phyloP scores from a whole-genome alignment of 306 rosid species.

The Nissolia schottii region DNA sequence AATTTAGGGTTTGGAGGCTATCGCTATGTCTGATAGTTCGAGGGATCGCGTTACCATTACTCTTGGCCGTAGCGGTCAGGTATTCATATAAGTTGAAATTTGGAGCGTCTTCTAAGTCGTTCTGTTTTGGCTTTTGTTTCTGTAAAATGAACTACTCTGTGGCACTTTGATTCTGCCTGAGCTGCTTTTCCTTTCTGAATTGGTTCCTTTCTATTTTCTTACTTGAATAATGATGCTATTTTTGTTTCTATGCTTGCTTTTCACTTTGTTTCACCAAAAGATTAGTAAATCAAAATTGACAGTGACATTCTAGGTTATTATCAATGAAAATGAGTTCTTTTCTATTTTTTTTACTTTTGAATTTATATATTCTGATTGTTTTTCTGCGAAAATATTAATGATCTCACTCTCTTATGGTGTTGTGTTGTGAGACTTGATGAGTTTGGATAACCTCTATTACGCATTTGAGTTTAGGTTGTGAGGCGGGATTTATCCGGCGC shows the following conservation, averaged over 20 bases:
- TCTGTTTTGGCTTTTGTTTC: neutral
- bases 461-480: constrained; percentile 60
- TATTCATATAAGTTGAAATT: constrained; percentile 3
- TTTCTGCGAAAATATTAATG: too few relatives aligned
- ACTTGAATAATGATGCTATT: neutral
- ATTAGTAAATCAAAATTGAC: neutral
- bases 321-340: neutral
- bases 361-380: too few relatives aligned
- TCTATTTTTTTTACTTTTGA: too few relatives aligned
- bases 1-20: constrained; percentile 49
- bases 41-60: constrained; percentile 79
- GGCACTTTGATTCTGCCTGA: neutral
- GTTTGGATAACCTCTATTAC: neutral
- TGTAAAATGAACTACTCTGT: constrained; percentile 7
- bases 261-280: neutral
- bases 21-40: constrained; percentile 50
- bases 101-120: neutral
- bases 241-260: neutral
- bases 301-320: neutral
- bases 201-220: constrained; percentile 1
- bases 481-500: constrained; percentile 55
- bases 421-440: neutral
- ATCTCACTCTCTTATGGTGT: neutral
- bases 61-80: constrained; percentile 90
- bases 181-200: neutral